These are phyloP conservation scores for Diaporthe humulicola DNA, from an alignment of 2,329 filamentous ascomycete genomes.

Conservation along the genomic window DNA sequence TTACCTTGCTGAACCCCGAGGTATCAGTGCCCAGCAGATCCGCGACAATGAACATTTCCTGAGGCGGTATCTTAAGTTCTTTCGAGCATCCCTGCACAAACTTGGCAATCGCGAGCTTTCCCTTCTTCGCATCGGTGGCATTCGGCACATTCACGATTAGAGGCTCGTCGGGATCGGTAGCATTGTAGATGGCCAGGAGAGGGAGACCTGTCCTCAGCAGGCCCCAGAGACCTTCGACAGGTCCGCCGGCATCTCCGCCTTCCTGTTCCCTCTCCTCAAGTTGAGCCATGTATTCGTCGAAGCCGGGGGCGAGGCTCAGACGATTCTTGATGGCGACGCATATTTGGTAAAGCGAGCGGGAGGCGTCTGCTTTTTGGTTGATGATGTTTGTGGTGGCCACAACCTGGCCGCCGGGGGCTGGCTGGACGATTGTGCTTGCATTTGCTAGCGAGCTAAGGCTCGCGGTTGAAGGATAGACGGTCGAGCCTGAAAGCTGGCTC, in stretches of 20 bases:
- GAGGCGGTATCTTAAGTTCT: slow-evolving; percentile 82
- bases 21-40: slow-evolving; percentile 96
- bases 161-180: slow-evolving; percentile 77
- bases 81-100: slow-evolving; percentile 92
- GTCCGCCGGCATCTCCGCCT: slow-evolving; percentile 74
- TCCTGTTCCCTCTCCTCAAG: slow-evolving; percentile 77
- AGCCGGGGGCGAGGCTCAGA: slow-evolving; percentile 85
- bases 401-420: slow-evolving; percentile 70
- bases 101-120: slow-evolving; percentile 91
- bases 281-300: slow-evolving; percentile 80
- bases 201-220: slow-evolving; percentile 87
- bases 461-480: slow-evolving; percentile 65
- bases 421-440: slow-evolving; percentile 55
- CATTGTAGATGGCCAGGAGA: slow-evolving; percentile 90
- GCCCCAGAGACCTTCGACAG: slow-evolving; percentile 92
- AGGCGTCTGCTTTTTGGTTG: slow-evolving; percentile 94
- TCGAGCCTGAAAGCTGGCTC: slow-evolving; percentile 74
- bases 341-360: slow-evolving; percentile 93
- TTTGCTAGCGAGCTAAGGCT: slow-evolving; percentile 65
- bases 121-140: slow-evolving; percentile 76
- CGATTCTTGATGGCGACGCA: slow-evolving; percentile 88
- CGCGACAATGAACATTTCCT: slow-evolving; percentile 91
- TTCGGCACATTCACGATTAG: slow-evolving; percentile 71
- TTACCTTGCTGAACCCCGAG: slow-evolving; percentile 94
- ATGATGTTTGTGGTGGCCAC: slow-evolving; percentile 93